These are phyloP conservation scores for Symbiodinium natans DNA, from an alignment of 73 alveolate genomes.

Conservation along the genomic window DNA sequence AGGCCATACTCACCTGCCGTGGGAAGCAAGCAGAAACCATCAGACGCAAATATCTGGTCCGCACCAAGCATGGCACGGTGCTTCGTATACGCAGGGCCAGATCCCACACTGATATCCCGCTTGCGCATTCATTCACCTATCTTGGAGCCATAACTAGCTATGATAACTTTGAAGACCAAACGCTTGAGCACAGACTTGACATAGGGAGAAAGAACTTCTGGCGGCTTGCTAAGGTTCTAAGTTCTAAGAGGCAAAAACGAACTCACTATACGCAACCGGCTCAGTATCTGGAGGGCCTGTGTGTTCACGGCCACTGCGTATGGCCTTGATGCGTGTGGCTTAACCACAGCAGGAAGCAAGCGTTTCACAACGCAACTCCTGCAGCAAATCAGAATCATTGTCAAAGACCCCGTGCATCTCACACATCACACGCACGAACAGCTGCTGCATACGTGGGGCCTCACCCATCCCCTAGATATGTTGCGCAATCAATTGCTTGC, in stretches of 20 bases:
- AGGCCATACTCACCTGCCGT: background rate
- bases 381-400: too few species aligned
- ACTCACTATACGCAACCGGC: background rate
- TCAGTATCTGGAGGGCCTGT: background rate
- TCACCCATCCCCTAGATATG: too few species aligned
- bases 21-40: background rate
- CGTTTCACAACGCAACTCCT: too few species aligned
- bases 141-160: background rate
- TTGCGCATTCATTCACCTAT: background rate
- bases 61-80: background rate
- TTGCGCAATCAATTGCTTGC: too few species aligned
- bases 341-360: background rate
- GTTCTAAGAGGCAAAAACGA: background rate
- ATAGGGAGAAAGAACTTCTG: background rate
- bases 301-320: background rate
- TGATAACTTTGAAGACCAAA: background rate
- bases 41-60: background rate
- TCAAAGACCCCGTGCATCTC: too few species aligned
- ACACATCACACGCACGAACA: too few species aligned
- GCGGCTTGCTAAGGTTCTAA: background rate
- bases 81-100: background rate
- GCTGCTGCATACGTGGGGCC: too few species aligned
- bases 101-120: background rate
- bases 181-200: background rate
- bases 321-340: background rate